A percentile compares a stretch with the other conserved stretches of the same genome.
Conservation (phyloP, 805 yeast species). For the Naumovozyma castellii region DNA sequence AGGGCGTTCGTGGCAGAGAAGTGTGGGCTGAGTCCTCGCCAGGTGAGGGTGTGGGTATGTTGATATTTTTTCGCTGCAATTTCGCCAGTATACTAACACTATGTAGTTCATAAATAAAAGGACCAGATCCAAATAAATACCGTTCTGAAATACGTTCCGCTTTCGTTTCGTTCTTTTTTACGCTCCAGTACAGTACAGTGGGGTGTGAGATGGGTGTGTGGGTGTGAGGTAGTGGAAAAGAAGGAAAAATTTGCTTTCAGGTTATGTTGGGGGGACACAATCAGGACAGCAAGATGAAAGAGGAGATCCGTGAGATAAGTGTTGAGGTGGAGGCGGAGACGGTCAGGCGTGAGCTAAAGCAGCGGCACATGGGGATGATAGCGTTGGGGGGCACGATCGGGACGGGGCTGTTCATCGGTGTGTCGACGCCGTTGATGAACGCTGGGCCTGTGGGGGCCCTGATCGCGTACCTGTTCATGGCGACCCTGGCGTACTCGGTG, state of each 20-base stretch:
- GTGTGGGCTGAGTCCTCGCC: too few relatives aligned
- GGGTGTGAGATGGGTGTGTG: too few relatives aligned
- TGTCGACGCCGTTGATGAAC: slow-evolving; percentile 41
- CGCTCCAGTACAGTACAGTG: too few relatives aligned
- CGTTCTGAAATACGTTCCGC: too few relatives aligned
- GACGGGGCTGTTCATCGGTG: slow-evolving; percentile 65
- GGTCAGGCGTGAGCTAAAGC: slow-evolving; percentile 51
- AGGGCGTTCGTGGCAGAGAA: too few relatives aligned
- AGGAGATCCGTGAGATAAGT: slow-evolving; percentile 14
- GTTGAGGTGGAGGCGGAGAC: slow-evolving; percentile 33
- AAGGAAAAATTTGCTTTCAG: slow-evolving; percentile 11
- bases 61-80: too few relatives aligned
- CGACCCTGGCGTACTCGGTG: slow-evolving; percentile 52
- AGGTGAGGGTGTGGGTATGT: too few relatives aligned
- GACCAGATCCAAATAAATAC: too few relatives aligned
- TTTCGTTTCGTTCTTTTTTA: too few relatives aligned
- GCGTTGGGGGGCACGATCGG: slow-evolving; percentile 78
- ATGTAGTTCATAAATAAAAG: too few relatives aligned
- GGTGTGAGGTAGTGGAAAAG: slow-evolving; percentile 4
- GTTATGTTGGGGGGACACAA: slow-evolving; percentile 14
- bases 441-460: slow-evolving; percentile 67
- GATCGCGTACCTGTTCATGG: slow-evolving; percentile 58
- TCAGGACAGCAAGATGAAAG: slow-evolving; percentile 16
- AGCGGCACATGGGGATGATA: slow-evolving; percentile 64
- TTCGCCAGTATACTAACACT: too few relatives aligned